Evolutionary conservation across 2,329 filamentous ascomycete species (phyloP).

Genomic region (Aspergillus neotritici): DNA sequence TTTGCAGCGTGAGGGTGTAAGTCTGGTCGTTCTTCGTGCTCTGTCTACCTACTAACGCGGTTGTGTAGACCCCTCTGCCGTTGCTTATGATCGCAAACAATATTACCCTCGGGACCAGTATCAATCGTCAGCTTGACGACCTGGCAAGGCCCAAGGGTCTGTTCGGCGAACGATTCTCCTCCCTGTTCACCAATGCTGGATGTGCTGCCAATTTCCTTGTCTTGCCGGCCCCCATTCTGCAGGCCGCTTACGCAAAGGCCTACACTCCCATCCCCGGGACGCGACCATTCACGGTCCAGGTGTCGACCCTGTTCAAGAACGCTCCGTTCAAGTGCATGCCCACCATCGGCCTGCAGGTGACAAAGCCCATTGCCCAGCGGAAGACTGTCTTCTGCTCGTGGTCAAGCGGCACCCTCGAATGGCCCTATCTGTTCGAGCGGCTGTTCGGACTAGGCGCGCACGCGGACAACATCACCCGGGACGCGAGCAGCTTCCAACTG

Average conservation of each 20-base stretch:
- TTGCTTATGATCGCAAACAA: constrained; percentile 22
- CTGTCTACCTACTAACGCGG: constrained; percentile 1
- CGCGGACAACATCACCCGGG: constrained; percentile 13
- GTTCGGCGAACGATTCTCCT: constrained; percentile 24
- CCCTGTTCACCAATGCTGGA: constrained; percentile 28
- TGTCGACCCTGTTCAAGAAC: constrained; percentile 25
- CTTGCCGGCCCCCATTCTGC: constrained; percentile 28
- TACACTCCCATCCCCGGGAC: constrained; percentile 29
- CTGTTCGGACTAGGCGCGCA: constrained; percentile 23
- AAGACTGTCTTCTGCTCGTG: constrained; percentile 31
- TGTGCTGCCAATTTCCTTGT: constrained; percentile 24
- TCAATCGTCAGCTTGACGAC: constrained; percentile 26
- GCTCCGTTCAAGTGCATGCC: constrained; percentile 26
- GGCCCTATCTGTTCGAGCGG: constrained; percentile 25
- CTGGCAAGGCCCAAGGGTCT: constrained; percentile 24
- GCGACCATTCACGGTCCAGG: constrained; percentile 28
- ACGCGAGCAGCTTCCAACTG: constrained; percentile 30
- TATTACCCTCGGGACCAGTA: constrained; percentile 29
- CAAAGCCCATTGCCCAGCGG: constrained; percentile 25
- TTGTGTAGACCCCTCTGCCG: constrained; percentile 26
- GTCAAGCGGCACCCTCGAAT: constrained; percentile 34
- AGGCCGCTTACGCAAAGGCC: constrained; percentile 25
- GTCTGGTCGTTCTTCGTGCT: not conserved
- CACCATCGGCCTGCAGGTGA: constrained; percentile 26
- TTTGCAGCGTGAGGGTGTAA: constrained; percentile 26